Evolutionary conservation across 768 basidiomycete species (phyloP).

Genomic region (Astraeus odoratus): DNA sequence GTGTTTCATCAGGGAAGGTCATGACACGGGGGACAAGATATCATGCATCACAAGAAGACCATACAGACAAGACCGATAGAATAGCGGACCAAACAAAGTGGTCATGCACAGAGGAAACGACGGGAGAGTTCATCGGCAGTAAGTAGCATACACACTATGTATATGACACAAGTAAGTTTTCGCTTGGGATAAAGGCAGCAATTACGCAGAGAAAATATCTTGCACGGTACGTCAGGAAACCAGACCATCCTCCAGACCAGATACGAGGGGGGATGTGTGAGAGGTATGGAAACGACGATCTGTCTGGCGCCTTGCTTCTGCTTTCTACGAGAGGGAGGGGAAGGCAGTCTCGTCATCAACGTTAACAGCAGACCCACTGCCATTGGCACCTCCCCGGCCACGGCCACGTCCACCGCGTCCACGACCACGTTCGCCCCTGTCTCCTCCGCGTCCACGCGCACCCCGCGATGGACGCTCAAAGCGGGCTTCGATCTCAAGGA

Average conservation of each 20-base stretch:
- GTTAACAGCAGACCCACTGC: constrained; percentile 40
- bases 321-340: constrained; percentile 66
- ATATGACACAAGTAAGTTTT: constrained; percentile 1
- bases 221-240: constrained; percentile 1
- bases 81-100: neutral
- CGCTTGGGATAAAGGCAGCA: neutral
- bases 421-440: constrained; percentile 41
- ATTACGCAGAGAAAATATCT: constrained; percentile 1
- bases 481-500: constrained; percentile 85
- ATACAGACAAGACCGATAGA: neutral
- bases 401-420: constrained; percentile 37
- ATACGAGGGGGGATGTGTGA: neutral
- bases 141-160: constrained; percentile 1
- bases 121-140: neutral
- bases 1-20: neutral
- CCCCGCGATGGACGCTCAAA: constrained; percentile 79
- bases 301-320: constrained; percentile 8
- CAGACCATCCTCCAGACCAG: constrained; percentile 1
- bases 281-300: neutral
- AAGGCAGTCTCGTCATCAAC: constrained; percentile 84
- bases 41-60: constrained; percentile 1
- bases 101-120: neutral
- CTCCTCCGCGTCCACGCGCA: constrained; percentile 43
- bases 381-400: constrained; percentile 38
- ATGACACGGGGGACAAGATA: neutral